Percentiles rank a stretch among this genome's conserved stretches.
Conservation (phyloP, 495 filamentous ascomycete genomes). For the Tuber microsphaerosporum region DNA sequence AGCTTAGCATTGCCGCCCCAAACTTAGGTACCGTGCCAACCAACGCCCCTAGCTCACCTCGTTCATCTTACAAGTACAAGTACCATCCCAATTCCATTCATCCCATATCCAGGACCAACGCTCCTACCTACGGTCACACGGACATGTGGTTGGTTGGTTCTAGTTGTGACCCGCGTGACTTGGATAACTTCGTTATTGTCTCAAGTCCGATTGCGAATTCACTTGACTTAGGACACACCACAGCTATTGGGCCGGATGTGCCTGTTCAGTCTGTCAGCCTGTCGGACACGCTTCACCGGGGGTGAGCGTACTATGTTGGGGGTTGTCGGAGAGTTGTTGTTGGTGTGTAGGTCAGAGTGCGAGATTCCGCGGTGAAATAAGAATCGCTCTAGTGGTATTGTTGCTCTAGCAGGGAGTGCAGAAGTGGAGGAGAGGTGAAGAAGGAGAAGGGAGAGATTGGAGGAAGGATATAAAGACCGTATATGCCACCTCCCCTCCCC, state of each 20-base stretch:
- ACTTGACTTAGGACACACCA: neutral
- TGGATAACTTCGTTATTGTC: neutral
- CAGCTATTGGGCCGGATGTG: neutral
- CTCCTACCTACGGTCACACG: neutral
- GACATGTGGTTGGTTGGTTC: neutral
- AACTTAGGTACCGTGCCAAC: neutral
- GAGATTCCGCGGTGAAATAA: neutral
- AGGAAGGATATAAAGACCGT: neutral
- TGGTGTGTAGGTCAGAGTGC: neutral
- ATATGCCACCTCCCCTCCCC: neutral
- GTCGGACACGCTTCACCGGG: neutral
- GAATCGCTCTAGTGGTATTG: neutral
- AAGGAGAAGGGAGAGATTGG: neutral
- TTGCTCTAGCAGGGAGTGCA: neutral
- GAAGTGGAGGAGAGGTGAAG: neutral
- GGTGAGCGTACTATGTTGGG: neutral
- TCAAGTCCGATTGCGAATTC: neutral
- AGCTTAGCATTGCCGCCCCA: neutral
- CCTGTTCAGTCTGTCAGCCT: neutral
- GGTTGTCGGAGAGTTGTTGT: neutral
- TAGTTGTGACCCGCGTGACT: neutral
- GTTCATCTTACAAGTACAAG: neutral
- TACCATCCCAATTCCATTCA: neutral
- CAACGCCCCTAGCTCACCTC: neutral
- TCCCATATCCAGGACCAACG: neutral